phyloP scores from a whole-genome alignment of 768 basidiomycete genomes.

The Phanerochaete carnosa region DNA sequence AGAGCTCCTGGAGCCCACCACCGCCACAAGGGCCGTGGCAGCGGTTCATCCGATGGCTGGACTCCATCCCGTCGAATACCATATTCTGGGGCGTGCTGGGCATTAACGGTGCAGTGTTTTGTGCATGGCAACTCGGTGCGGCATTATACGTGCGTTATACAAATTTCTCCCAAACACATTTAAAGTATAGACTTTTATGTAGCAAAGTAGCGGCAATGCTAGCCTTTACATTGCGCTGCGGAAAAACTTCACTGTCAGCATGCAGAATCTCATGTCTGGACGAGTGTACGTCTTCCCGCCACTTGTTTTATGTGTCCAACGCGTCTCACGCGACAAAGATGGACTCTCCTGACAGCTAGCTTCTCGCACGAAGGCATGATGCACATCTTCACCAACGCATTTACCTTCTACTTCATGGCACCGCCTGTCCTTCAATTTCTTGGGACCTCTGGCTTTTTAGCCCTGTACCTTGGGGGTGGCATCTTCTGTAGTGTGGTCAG shows the following conservation, averaged over 20 bases:
- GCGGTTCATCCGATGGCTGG: conserved; percentile 32
- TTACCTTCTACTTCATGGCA: conserved; percentile 77
- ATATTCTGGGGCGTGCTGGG: conserved; percentile 65
- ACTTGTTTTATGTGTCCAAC: not conserved
- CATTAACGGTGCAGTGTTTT: conserved; percentile 60
- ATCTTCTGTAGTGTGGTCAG: conserved; percentile 49
- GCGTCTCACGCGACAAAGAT: too few species aligned
- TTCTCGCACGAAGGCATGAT: conserved; percentile 65
- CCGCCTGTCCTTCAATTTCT: conserved; percentile 57
- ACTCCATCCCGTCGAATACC: conserved; percentile 48
- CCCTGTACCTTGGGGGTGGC: conserved; percentile 76
- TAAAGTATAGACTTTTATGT: not conserved
- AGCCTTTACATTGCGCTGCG: conserved; percentile 45
- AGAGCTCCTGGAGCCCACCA: not conserved
- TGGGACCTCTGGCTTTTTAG: conserved; percentile 63
- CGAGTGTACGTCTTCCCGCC: conserved; percentile 49
- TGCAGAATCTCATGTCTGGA: conserved; percentile 59
- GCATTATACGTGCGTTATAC: conserved; percentile 18
- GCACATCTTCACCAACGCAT: conserved; percentile 75
- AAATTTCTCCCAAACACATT: too few species aligned
- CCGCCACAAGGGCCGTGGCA: conserved; percentile 13
- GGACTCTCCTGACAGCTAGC: conserved; percentile 66
- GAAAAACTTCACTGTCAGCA: conserved; percentile 61
- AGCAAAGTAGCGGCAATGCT: conserved; percentile 30
- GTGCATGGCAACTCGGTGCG: conserved; percentile 45